Percentiles rank a stretch among this genome's conserved stretches.
Evolutionary conservation across 805 yeast genomes (phyloP).

Genomic region (Candida awuae): DNA sequence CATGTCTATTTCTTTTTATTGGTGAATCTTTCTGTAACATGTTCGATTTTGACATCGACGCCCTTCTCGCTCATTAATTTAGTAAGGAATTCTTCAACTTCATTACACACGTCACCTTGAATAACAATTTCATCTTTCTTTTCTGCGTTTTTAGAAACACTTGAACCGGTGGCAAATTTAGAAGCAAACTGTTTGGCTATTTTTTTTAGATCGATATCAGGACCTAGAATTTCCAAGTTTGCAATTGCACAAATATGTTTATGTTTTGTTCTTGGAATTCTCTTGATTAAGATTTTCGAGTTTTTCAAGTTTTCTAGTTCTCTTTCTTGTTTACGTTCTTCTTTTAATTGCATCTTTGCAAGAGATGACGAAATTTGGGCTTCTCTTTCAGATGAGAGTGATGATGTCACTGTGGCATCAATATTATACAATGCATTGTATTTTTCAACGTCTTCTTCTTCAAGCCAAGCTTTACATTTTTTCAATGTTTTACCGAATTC

Average conservation of each 20-base stretch:
- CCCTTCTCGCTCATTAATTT: constrained; percentile 74
- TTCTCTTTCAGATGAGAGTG: constrained; percentile 68
- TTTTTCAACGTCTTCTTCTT: constrained; percentile 47
- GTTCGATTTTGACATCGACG: constrained; percentile 83
- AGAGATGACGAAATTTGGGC: constrained; percentile 76
- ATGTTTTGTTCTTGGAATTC: constrained; percentile 84
- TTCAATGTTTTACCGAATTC: constrained; percentile 80
- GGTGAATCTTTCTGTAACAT: constrained; percentile 72
- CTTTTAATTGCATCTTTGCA: constrained; percentile 77
- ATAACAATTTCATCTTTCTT: constrained; percentile 87
- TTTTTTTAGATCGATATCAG: constrained; percentile 83
- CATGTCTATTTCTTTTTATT: constrained; percentile 37
- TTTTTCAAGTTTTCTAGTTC: constrained; percentile 70
- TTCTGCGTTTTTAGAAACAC: constrained; percentile 82
- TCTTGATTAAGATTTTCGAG: constrained; percentile 74
- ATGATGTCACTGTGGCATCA: constrained; percentile 46
- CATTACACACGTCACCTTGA: constrained; percentile 94
- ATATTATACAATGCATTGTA: constrained; percentile 52
- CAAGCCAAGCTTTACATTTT: constrained; percentile 80
- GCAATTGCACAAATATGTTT: constrained; percentile 80
- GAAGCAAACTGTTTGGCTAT: constrained; percentile 87
- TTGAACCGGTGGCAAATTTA: constrained; percentile 92
- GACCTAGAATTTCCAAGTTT: constrained; percentile 68
- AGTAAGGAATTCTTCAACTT: constrained; percentile 69
- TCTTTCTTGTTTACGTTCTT: constrained; percentile 77